phyloP scores from a whole-genome alignment of 2,329 filamentous ascomycete species.

The Westerdykella ornata region DNA sequence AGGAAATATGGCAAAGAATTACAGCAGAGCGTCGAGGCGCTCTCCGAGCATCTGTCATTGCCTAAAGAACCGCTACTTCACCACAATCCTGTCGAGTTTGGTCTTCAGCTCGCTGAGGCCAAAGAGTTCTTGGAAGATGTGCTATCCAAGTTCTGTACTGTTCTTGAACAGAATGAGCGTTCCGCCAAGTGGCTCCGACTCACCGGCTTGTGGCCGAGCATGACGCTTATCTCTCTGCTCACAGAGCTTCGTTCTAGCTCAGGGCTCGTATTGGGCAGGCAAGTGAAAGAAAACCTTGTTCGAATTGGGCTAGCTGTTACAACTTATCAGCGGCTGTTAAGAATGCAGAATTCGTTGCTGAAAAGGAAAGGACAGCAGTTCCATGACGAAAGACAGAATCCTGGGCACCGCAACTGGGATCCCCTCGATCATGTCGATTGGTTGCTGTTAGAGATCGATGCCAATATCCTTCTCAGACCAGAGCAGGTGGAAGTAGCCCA shows the following conservation, averaged over 20 bases:
- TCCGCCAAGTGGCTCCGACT: constrained; percentile 39
- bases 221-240: constrained; percentile 42
- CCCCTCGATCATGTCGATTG: constrained; percentile 48
- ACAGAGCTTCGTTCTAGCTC: constrained; percentile 42
- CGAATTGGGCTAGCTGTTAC: constrained; percentile 43
- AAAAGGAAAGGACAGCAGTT: constrained; percentile 18
- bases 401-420: constrained; percentile 52
- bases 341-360: constrained; percentile 36
- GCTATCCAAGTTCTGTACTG: constrained; percentile 6
- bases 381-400: constrained; percentile 42
- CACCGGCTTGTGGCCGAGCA: constrained; percentile 43
- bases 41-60: constrained; percentile 9
- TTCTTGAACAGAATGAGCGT: constrained; percentile 14
- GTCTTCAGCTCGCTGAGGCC: constrained; percentile 10
- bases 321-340: constrained; percentile 40
- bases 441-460: constrained; percentile 61
- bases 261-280: constrained; percentile 22
- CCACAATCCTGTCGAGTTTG: constrained; percentile 4
- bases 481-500: constrained; percentile 57
- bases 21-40: constrained; percentile 28
- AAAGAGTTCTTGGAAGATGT: constrained; percentile 9
- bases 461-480: constrained; percentile 54
- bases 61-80: neutral
- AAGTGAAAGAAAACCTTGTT: constrained; percentile 40
- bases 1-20: constrained; percentile 38